phyloP scores from a whole-genome alignment of 1,284 basidiomycete genomes.

The Papiliotrema fonsecae region DNA sequence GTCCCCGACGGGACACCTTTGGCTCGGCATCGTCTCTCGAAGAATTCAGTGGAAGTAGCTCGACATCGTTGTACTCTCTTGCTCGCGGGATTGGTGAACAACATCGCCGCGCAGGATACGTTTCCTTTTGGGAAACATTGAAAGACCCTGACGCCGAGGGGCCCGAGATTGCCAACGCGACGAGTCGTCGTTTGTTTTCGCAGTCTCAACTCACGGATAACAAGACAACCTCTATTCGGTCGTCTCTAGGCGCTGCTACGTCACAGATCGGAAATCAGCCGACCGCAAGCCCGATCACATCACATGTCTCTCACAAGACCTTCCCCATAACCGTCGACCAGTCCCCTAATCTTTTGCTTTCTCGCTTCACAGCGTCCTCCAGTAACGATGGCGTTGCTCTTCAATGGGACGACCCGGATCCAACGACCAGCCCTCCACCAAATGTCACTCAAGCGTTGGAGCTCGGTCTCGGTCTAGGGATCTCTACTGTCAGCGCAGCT shows the following conservation, averaged over 20 bases:
- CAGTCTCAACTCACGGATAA: too few relatives aligned
- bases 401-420: too few relatives aligned
- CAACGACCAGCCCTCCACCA: too few relatives aligned
- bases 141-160: constrained; percentile 11
- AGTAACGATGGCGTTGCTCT: too few relatives aligned
- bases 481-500: background rate
- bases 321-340: too few relatives aligned
- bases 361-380: too few relatives aligned
- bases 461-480: background rate
- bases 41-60: constrained; percentile 31
- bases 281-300: too few relatives aligned
- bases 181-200: constrained; percentile 16
- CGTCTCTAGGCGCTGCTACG: too few relatives aligned
- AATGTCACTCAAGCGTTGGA: too few relatives aligned
- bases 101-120: constrained; percentile 14
- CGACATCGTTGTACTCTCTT: constrained; percentile 28
- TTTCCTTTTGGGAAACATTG: constrained; percentile 26
- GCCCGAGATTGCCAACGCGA: constrained; percentile 14
- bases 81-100: constrained; percentile 21
- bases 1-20: constrained; percentile 18
- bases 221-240: too few relatives aligned
- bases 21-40: constrained; percentile 31
- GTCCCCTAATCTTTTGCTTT: too few relatives aligned
- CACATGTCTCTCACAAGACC: too few relatives aligned
- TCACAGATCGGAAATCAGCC: background rate